phyloP scores from a whole-genome alignment of 345 rosid species.

The Rhodamnia rubescens region DNA sequence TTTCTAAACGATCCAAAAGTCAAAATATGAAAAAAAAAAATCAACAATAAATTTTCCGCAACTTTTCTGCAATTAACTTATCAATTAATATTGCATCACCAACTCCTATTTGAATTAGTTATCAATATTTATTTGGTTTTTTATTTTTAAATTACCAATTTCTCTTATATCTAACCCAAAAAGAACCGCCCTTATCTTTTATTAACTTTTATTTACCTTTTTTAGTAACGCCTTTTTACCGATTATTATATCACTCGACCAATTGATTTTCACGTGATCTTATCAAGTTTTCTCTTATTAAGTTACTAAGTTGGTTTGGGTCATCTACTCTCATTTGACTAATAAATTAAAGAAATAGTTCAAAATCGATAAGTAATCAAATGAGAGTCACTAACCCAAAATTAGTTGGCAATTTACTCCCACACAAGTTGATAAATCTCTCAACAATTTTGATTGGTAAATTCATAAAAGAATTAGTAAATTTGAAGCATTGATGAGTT shows the following conservation, averaged over 20 bases:
- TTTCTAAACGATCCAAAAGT: not conserved
- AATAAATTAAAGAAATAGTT: not conserved
- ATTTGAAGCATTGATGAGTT: not conserved
- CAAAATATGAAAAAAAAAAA: not conserved
- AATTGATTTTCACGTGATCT: not conserved
- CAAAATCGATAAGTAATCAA: not conserved
- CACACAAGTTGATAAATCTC: not conserved
- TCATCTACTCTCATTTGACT: not conserved
- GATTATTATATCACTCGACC: not conserved
- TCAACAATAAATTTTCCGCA: not conserved
- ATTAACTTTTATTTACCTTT: too few species aligned
- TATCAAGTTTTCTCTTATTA: not conserved
- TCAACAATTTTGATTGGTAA: not conserved
- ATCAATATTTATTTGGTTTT: not conserved
- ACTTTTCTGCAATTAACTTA: not conserved
- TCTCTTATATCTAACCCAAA: too few species aligned
- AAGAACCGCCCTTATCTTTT: too few species aligned
- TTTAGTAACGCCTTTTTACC: not conserved
- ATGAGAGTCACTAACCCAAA: not conserved
- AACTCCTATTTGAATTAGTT: not conserved
- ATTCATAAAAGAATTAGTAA: not conserved
- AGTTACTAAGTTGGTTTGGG: not conserved
- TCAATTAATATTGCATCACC: not conserved
- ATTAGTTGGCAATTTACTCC: not conserved
- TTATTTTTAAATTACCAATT: not conserved